Evolutionary conservation across 441 rosid genomes (phyloP).

Genomic region (Populus hybrid): DNA sequence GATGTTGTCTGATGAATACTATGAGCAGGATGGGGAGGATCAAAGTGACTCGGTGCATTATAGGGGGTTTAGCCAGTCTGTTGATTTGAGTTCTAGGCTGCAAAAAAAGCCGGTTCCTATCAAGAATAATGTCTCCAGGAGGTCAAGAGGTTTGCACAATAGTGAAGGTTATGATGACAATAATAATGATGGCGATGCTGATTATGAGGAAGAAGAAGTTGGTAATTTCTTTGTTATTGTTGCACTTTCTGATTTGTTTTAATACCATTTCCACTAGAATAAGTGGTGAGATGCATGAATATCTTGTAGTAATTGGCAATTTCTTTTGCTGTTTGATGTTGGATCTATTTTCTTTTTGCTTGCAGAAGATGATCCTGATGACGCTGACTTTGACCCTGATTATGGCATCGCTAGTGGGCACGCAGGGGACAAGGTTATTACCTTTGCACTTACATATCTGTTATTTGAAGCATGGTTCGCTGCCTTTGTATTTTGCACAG

Average conservation of each 20-base stretch:
- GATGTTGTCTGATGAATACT: constrained; percentile 99
- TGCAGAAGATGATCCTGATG: constrained; percentile 96
- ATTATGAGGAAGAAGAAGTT: constrained; percentile 82
- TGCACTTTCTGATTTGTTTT: constrained; percentile 14
- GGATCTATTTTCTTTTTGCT: constrained; percentile 23
- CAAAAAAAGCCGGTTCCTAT: constrained; percentile 42
- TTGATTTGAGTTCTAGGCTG: constrained; percentile 50
- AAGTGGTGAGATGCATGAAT: background rate
- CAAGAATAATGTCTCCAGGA: constrained; percentile 47
- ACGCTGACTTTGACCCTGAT: constrained; percentile 92
- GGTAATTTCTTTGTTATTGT: constrained; percentile 45
- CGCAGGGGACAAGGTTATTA: constrained; percentile 54
- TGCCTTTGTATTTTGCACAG: background rate
- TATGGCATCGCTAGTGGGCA: constrained; percentile 41
- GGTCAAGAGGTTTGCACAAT: constrained; percentile 46
- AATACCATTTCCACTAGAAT: background rate
- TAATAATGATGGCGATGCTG: constrained; percentile 50
- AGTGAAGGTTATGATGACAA: constrained; percentile 33
- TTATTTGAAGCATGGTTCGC: background rate
- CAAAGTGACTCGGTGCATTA: constrained; percentile 74
- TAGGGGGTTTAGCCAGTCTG: constrained; percentile 54
- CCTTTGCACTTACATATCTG: background rate
- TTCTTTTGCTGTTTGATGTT: constrained; percentile 7
- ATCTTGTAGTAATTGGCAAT: constrained; percentile 10
- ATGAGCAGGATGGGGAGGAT: constrained; percentile 98